Evolutionary conservation across 176 grass and related monocot species (phyloP), one percentile per base, ranked within the genome.

Genomic region (Panicum miliaceum): DNA sequence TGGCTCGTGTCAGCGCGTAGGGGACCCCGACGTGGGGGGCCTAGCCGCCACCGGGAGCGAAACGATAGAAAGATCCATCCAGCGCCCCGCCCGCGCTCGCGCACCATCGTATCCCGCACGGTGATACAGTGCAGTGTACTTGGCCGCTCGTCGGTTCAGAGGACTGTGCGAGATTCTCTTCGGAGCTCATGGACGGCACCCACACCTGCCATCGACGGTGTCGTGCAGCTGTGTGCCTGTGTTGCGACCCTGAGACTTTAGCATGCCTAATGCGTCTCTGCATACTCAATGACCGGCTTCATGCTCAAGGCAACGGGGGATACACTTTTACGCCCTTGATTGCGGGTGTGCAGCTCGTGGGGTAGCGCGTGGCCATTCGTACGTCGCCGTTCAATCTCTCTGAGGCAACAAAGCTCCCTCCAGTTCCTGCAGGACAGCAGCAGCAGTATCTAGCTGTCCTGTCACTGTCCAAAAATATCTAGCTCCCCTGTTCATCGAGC

Each of bases 1-100:
- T 65, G 76, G 52, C 40, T 48, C 79, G 47, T 61, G 78, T 40
- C 76, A 20, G 1, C 37, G 78, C 60, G 4, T 48, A 47, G 42
- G 38, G 16, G 22, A 5, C 34, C 35, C 12, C 43, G 75, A 78
- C 36, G 56, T 43, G 75, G 36, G 23, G 19, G 58, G 32, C 73
- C 51, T 22, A 38, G 50, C 73, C 20, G 72, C 72, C 37, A 56
- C 29, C 10, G 19, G 48, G 16, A 32, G 25, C 15, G 46, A 73
- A 52, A 73, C 16, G 46, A 73, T 35, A 73, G 27, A n/a, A n/a
- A n/a, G n/a, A n/a, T n/a, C n/a, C n/a, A 52, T 52, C 46, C 18
- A 32, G 15, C 26, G 0, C 38, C 15, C 13, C 29, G 29, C 29
- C 29, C 29, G 29, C 16, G 0, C 69, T 4, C 15, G 26, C 25